A percentile compares a stretch with the other conserved stretches of the same genome.
These are phyloP conservation scores for Ophiocordyceps sinensis DNA, from an alignment of 2,329 filamentous ascomycete genomes.

Conservation along the genomic window DNA sequence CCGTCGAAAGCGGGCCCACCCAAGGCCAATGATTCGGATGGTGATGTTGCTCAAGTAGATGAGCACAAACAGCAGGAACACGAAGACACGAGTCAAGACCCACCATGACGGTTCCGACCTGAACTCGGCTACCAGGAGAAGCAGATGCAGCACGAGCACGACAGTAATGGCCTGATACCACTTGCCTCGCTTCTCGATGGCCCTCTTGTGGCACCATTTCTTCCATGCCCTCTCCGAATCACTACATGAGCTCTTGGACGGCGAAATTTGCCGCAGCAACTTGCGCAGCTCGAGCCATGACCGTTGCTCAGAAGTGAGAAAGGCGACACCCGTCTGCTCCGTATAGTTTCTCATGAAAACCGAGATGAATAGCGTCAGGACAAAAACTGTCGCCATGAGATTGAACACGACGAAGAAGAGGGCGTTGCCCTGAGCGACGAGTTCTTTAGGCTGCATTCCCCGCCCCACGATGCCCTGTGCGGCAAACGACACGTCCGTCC, in stretches of 20 bases:
- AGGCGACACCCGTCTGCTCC: constrained; percentile 94
- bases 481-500: constrained; percentile 83
- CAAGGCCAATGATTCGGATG: constrained; percentile 75
- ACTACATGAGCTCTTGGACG: constrained; percentile 79
- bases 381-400: constrained; percentile 86
- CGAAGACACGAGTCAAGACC: constrained; percentile 53
- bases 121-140: constrained; percentile 75
- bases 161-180: constrained; percentile 79
- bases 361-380: constrained; percentile 92
- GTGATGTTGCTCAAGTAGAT: constrained; percentile 72
- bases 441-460: constrained; percentile 56
- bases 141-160: constrained; percentile 67
- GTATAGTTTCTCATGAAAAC: constrained; percentile 99
- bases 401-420: constrained; percentile 96
- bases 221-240: constrained; percentile 67
- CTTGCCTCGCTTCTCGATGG: constrained; percentile 81
- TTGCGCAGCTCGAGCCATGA: constrained; percentile 95
- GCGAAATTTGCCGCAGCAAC: constrained; percentile 79
- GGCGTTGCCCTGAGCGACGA: constrained; percentile 67
- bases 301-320: constrained; percentile 85
- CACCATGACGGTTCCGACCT: constrained; percentile 60
- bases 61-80: constrained; percentile 71
- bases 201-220: constrained; percentile 87
- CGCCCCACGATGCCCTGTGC: constrained; percentile 68
- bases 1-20: constrained; percentile 79